Percentiles rank a stretch among this genome's conserved stretches.
These are phyloP conservation scores for Mycena citricolor DNA, from an alignment of 1,284 basidiomycete species.

Conservation along the genomic window DNA sequence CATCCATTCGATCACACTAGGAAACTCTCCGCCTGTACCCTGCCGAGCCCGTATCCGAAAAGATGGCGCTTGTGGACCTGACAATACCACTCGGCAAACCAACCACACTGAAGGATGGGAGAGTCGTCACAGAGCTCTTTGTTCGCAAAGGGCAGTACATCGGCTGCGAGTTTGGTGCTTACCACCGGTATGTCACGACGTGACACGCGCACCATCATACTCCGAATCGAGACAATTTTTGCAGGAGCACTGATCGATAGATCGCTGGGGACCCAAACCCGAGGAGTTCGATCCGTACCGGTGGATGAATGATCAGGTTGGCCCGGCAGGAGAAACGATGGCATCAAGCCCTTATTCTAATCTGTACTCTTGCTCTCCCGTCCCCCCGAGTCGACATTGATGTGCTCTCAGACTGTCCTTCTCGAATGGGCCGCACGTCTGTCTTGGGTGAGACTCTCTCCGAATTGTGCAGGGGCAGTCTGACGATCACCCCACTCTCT, in stretches of 20 bases:
- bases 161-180: slow-evolving; percentile 30
- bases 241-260: slow-evolving; percentile 30
- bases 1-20: slow-evolving; percentile 22
- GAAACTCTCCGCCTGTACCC: slow-evolving; percentile 11
- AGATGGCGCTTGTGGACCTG: slow-evolving; percentile 36
- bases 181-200: slow-evolving; percentile 35
- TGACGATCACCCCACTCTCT: not conserved
- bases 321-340: slow-evolving; percentile 13
- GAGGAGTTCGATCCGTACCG: slow-evolving; percentile 33
- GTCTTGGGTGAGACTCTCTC: slow-evolving; percentile 38
- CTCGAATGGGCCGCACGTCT: slow-evolving; percentile 30
- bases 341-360: slow-evolving; percentile 32
- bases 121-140: slow-evolving; percentile 35
- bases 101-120: slow-evolving; percentile 33
- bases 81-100: slow-evolving; percentile 41
- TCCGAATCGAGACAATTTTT: too few species aligned
- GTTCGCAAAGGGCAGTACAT: slow-evolving; percentile 39
- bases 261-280: slow-evolving; percentile 36
- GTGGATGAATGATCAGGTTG: slow-evolving; percentile 26
- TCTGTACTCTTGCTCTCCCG: slow-evolving; percentile 45
- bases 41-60: slow-evolving; percentile 23
- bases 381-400: slow-evolving; percentile 27
- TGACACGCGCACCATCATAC: too few species aligned
- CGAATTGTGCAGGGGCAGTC: not conserved
- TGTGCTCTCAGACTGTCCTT: slow-evolving; percentile 25